Base-by-base conservation (phyloP, 106 monocot genomes). In the Hemerocallis citrina region DNA sequence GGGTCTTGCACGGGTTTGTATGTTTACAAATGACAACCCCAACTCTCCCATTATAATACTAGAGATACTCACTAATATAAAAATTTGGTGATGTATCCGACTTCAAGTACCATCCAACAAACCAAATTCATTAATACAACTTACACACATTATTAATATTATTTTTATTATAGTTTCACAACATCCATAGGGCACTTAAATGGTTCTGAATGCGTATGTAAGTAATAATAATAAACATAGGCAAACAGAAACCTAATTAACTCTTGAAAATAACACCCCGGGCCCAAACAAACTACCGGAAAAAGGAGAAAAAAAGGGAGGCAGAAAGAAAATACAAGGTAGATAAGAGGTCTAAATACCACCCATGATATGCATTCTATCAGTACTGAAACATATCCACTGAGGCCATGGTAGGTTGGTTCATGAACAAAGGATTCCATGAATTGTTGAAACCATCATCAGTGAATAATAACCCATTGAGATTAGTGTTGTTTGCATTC, bases 401-500 rank as follows among this genome's bases (percentile, higher is more conserved):
- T 30, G 75, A 59, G 56, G 63, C 72, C 71, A 72, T 64, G 48
- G 72, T 35, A 19, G 80, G 66, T 19, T 79, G 79, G 62, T 75
- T 74, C 61, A 67, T 45, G 37, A 23, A 17, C 10, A 57, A 14
- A 35, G 45, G 7, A 29, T 38, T 66, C 81, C 75, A 76, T 44
- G 75, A 68, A 32, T 68, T 27, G 15, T 22, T 29, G 21, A 16
- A 33, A 19, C 43, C 52, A 34, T 12, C 7, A 25, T 17, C 34
- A 37, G 14, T 6, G 17, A 23, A 11, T 16, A 16, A 34, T 16
- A 16, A 34, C 16, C 12, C 19, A 0, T 46, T 42, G 30, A 0
- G 21, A 17, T 1, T 31, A 8, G 1, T 52, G 19, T 6, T 15
- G 5, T 31, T 54, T 32, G 59, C 65, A 28, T 67, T 69, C 65